Conservation (phyloP, 768 basidiomycete species). For the Terana coerulea region DNA sequence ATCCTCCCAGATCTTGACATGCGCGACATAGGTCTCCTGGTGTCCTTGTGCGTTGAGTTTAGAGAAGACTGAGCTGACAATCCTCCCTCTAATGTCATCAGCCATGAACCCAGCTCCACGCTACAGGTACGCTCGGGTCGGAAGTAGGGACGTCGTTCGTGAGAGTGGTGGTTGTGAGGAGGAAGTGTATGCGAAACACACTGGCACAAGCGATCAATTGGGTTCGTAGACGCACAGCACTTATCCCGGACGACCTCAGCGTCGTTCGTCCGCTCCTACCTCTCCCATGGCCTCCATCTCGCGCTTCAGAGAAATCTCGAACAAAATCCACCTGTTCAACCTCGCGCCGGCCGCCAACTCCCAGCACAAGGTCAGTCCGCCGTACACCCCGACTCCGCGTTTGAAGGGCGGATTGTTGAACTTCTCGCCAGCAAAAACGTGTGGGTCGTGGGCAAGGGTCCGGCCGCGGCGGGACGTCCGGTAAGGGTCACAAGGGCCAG, state of each 20-base stretch:
- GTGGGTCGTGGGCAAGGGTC: constrained; percentile 92
- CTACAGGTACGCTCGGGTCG: too few species aligned
- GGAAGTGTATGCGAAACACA: too few species aligned
- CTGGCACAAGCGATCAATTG: too few species aligned
- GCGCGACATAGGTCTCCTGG: constrained; percentile 81
- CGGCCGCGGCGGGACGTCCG: constrained; percentile 87
- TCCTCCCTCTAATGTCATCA: constrained; percentile 59
- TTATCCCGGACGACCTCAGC: constrained; percentile 5
- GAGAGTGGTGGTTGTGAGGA: too few species aligned
- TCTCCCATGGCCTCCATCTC: constrained; percentile 33
- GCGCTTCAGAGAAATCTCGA: constrained; percentile 32
- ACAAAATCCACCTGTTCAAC: constrained; percentile 64
- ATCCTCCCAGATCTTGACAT: constrained; percentile 95
- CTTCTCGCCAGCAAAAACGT: constrained; percentile 73
- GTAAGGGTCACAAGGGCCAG: constrained; percentile 93
- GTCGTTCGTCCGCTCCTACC: neutral
- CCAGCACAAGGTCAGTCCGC: constrained; percentile 52
- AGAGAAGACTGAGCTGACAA: constrained; percentile 82
- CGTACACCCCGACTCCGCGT: neutral
- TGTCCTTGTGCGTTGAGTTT: constrained; percentile 59
- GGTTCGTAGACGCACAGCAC: too few species aligned
- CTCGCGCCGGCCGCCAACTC: constrained; percentile 69
- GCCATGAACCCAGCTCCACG: too few species aligned
- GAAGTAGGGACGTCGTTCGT: too few species aligned
- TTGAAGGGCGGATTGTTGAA: neutral